Evolutionary conservation across 306 rosid genomes (phyloP).

Genomic region (Pachyrhizus erosus): DNA sequence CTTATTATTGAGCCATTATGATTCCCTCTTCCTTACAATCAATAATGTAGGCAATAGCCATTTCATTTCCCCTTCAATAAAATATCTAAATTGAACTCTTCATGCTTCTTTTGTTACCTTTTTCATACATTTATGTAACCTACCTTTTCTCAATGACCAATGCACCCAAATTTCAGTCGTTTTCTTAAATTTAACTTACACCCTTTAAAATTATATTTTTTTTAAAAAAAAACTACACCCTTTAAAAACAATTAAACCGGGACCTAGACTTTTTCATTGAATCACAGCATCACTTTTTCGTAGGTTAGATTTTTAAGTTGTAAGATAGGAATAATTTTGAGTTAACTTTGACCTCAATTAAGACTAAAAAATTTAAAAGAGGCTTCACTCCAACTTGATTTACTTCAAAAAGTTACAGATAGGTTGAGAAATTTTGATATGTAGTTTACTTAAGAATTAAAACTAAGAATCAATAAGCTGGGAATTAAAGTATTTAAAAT

Average conservation of each 20-base stretch:
- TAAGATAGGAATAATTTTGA: not conserved
- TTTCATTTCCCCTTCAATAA: not conserved
- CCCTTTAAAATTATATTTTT: slow-evolving; percentile 3
- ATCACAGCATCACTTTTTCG: not conserved
- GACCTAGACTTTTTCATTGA: not conserved
- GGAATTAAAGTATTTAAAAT: not conserved
- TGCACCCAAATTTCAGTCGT: not conserved
- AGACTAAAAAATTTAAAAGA: not conserved
- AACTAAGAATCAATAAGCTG: not conserved
- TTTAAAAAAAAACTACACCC: no score
- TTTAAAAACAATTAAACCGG: not conserved
- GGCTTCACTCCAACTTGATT: not conserved
- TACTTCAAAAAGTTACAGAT: not conserved
- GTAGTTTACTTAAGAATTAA: not conserved
- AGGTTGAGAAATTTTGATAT: not conserved
- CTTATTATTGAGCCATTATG: slow-evolving; percentile 48
- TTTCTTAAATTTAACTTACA: not conserved
- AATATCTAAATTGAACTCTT: not conserved
- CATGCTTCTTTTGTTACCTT: not conserved
- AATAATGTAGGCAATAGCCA: not conserved
- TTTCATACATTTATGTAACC: not conserved
- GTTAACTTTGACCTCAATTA: not conserved
- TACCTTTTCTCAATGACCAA: not conserved
- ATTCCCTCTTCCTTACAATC: not conserved
- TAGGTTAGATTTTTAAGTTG: not conserved